These are phyloP conservation scores for Trametes meyenii DNA, from an alignment of 768 basidiomycete species.

Conservation along the genomic window DNA sequence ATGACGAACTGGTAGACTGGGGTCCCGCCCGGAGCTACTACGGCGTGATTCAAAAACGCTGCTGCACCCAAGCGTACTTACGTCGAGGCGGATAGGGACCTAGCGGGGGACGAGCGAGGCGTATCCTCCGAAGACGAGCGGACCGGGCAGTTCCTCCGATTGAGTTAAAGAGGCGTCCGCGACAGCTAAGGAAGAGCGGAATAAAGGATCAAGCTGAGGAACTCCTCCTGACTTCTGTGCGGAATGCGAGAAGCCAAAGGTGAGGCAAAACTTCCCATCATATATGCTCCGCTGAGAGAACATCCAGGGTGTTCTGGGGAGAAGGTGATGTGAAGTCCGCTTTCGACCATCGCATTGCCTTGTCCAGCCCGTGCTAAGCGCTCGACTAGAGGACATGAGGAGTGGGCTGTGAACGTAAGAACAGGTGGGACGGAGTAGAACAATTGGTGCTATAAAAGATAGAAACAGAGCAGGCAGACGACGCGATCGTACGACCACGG, in stretches of 20 bases:
- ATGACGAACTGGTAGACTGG: background rate
- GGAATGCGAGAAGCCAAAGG: constrained; percentile 11
- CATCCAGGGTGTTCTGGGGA: background rate
- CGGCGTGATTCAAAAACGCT: background rate
- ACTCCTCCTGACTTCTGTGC: background rate
- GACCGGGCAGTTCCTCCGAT: constrained; percentile 12
- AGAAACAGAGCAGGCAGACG: no score
- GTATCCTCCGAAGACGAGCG: constrained; percentile 2
- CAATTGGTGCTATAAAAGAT: no score
- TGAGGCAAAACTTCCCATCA: constrained; percentile 10
- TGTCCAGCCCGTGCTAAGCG: background rate
- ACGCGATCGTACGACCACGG: no score
- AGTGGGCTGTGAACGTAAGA: no score
- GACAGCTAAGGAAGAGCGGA: constrained; percentile 10
- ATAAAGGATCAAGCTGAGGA: background rate
- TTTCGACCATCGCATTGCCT: no score
- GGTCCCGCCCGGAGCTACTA: constrained; percentile 3
- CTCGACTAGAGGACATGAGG: no score
- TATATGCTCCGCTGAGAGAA: constrained; percentile 2
- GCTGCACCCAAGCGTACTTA: background rate
- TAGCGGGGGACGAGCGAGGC: background rate
- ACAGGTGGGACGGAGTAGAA: no score
- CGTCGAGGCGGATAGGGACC: background rate
- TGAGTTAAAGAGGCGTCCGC: constrained; percentile 14
- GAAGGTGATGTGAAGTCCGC: background rate